Percentiles rank a stretch among this genome's conserved stretches.
Conservation (phyloP, 768 basidiomycete genomes). For the Tricholoma hemisulphureum region DNA sequence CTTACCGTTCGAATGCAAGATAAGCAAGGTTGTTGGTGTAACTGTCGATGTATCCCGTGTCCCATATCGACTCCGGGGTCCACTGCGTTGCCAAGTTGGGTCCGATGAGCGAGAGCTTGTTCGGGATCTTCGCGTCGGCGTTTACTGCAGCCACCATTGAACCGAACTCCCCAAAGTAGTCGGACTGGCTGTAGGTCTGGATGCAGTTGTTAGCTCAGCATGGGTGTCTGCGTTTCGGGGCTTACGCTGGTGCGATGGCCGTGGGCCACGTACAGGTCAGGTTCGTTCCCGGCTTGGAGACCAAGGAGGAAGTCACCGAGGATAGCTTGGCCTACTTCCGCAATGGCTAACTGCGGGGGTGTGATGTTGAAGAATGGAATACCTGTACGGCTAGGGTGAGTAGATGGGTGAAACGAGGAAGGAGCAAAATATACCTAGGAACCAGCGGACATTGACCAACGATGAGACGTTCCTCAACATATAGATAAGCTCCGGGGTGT, state of each 20-base stretch:
- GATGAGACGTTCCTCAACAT: slow-evolving; percentile 63
- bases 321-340: slow-evolving; percentile 57
- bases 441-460: slow-evolving; percentile 67
- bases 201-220: neutral
- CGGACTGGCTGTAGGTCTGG: neutral
- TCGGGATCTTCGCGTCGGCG: slow-evolving; percentile 33
- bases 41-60: slow-evolving; percentile 46
- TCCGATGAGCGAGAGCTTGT: slow-evolving; percentile 52
- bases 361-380: slow-evolving; percentile 69
- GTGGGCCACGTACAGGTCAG: slow-evolving; percentile 48
- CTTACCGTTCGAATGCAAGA: slow-evolving; percentile 56
- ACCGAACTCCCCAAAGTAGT: slow-evolving; percentile 55
- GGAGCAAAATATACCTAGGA: slow-evolving; percentile 39
- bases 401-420: neutral
- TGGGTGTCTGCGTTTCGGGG: neutral
- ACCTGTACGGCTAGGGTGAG: slow-evolving; percentile 14
- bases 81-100: slow-evolving; percentile 55
- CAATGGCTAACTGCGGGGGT: slow-evolving; percentile 54
- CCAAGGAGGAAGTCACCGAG: slow-evolving; percentile 60
- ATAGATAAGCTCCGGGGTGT: slow-evolving; percentile 66
- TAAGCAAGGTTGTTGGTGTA: slow-evolving; percentile 3
- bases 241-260: slow-evolving; percentile 35
- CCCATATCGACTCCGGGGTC: slow-evolving; percentile 51
- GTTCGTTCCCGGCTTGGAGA: slow-evolving; percentile 73
- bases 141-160: slow-evolving; percentile 44